phyloP scores from a whole-genome alignment of 129 eudicot species.

The sunflower (Helianthus annuus) region HanXRQr2.0-SUNRISE NC_035443.2:19200297-19200796 shows the following conservation, averaged over 20 bases:
- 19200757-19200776: constrained; percentile 36
- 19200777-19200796: constrained; percentile 40
- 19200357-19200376: too few species aligned
- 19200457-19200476: too few species aligned
- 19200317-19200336: too few species aligned
- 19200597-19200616: constrained; percentile 38
- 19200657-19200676: neutral
- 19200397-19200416: too few species aligned
- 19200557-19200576: constrained; percentile 54
- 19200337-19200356: too few species aligned
- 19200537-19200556: constrained; percentile 40
- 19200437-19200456: too few species aligned
- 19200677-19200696: constrained; percentile 10
- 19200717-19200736: constrained; percentile 37
- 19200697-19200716: constrained; percentile 26
- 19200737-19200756: constrained; percentile 19
- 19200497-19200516: neutral
- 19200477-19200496: too few species aligned
- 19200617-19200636: neutral
- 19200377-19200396: too few species aligned
- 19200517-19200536: constrained; percentile 43
- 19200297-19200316: too few species aligned
- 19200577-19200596: constrained; percentile 61
- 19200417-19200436: too few species aligned
- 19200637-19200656: too few species aligned